Base-by-base conservation (phyloP, 192 early-diverging fungal genomes). In the Lunasporangiospora selenospora region DNA sequence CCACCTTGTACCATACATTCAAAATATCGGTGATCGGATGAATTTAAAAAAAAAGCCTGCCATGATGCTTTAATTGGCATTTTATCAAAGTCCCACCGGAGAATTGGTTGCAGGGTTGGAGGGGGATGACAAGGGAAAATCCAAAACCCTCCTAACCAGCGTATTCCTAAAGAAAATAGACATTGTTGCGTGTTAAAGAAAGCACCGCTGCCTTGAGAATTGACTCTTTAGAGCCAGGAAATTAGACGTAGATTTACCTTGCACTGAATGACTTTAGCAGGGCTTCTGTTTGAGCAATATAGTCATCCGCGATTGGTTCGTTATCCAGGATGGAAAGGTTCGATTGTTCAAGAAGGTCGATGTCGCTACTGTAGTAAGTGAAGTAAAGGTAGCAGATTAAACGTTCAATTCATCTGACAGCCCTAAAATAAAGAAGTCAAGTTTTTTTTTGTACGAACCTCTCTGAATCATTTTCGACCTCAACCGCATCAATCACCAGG, bases 301-400 rank as follows among this genome's bases (percentile, higher is more conserved):
- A 73, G 12, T 73, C 61, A 19, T 63, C 60, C 4, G 69, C 55
- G 40, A 58, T 41, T 4, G 42, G 38, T n/a, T 73, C 61, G 3
- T 53, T 73, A 26, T 58, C 61, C 38, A 73, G 18, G 21, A 53
- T 73, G 4, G 69, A 73, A 3, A 73, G 31, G 60, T 58, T 63
- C 2, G 69, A 73, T 16, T 57, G 54, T 3, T 73, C 69, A 31
- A 73, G 49, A 8, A 63, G 32, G 13, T 73, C 60, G 3, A 61
- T 63, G 24, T 73, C 69, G 24, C 69, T 73, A 7, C 8, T 10
- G 19, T 31, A 48, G 11, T 31, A 19, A 33, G 41, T 13, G 16
- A 16, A n/a, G 45, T 26, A 45, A 18, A 34, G 16, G 5, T n/a
- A 55, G 16, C 18, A 30, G 39, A 12, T 26, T 27, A 19, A 15